Conservation (phyloP, 768 basidiomycete species). For the Mycena kentingensis region DNA sequence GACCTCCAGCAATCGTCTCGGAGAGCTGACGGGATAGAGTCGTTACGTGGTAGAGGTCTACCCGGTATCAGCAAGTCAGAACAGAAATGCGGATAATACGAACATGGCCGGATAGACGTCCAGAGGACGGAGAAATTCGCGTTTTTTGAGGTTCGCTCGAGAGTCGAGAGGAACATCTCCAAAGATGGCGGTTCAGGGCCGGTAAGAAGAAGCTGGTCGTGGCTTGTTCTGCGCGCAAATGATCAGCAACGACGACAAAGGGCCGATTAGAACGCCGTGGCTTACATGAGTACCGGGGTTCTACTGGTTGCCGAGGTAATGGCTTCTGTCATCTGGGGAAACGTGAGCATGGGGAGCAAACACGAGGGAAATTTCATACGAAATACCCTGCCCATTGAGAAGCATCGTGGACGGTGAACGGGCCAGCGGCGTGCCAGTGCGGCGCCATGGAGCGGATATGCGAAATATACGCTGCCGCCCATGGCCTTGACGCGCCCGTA, state of each 20-base stretch:
- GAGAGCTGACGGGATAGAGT: conserved; percentile 8
- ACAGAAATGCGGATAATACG: background rate
- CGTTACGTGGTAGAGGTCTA: conserved; percentile 5
- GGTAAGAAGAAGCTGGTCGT: conserved; percentile 13
- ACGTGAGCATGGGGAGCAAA: too few relatives aligned
- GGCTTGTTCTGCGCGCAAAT: background rate
- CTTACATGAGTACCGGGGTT: conserved; percentile 11
- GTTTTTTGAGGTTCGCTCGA: conserved; percentile 1
- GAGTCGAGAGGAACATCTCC: background rate
- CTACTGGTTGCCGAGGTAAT: background rate
- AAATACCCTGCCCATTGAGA: conserved; percentile 7
- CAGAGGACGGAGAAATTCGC: background rate
- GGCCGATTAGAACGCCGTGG: too few relatives aligned
- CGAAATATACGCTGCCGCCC: conserved; percentile 6
- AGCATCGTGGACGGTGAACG: background rate
- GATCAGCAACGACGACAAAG: too few relatives aligned
- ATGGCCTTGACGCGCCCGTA: background rate
- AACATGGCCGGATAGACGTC: conserved; percentile 5
- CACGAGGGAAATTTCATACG: background rate
- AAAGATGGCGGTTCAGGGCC: conserved; percentile 11
- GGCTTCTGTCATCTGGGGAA: conserved; percentile 7
- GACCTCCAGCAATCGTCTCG: conserved; percentile 16
- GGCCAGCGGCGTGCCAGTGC: background rate
- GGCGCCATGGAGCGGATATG: conserved; percentile 10
- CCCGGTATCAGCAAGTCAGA: background rate